Evolutionary conservation across 2,329 filamentous ascomycete genomes (phyloP).

Genomic region (Pleoardoris graminearum): DNA sequence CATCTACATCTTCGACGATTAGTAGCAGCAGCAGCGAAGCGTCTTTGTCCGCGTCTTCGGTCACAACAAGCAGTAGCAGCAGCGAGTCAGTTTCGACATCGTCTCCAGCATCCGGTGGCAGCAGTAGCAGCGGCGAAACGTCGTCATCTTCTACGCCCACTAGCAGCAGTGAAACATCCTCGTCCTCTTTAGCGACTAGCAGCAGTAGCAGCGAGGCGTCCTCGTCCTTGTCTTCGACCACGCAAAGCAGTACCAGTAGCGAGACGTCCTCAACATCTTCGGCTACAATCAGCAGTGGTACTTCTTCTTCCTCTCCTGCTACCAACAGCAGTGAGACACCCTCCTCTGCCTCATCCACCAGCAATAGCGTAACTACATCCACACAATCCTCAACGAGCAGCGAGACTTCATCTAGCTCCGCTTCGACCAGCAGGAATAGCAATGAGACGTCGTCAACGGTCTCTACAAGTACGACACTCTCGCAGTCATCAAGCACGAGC

Average conservation of each 20-base stretch:
- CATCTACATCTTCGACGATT: background rate
- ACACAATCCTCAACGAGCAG: background rate
- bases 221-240: conserved; percentile 4
- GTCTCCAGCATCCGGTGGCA: background rate
- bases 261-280: background rate
- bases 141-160: background rate
- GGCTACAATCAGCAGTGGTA: conserved; percentile 2
- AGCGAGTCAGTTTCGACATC: background rate
- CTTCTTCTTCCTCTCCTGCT: background rate
- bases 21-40: background rate
- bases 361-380: too few species aligned
- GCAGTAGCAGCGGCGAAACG: conserved; percentile 1
- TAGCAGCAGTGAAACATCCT: conserved; percentile 3
- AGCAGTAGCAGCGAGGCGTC: conserved; percentile 9
- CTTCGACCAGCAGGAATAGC: conserved; percentile 1
- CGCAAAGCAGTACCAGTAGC: conserved; percentile 2
- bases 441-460: background rate
- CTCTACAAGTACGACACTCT: background rate
- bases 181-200: background rate
- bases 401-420: background rate
- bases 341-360: background rate
- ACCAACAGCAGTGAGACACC: conserved; percentile 4
- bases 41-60: background rate
- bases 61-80: background rate
- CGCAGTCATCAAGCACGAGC: conserved; percentile 4